Base-by-base conservation (phyloP, 1,284 basidiomycete genomes). In the Mycena citricolor region DNA sequence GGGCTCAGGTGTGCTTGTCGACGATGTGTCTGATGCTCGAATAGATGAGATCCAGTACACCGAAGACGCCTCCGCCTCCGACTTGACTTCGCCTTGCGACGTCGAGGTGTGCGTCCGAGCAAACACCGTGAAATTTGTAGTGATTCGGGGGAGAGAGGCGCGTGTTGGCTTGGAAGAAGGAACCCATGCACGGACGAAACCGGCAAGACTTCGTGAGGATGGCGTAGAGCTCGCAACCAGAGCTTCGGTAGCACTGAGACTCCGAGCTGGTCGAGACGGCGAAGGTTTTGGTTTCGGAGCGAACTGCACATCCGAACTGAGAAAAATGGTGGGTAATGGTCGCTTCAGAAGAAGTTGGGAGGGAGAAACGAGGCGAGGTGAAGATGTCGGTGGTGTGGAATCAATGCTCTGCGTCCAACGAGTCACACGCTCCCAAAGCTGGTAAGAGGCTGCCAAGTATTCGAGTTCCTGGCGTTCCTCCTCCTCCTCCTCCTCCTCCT, bases 181-280 rank as follows among this genome's bases (percentile, higher is more conserved):
- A 31, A 66, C 65, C 67, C 66, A 67, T 7, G 66, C 67, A 41
- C 62, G 66, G 30, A 68, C 62, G 35, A 67, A 61, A 37, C 56
- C 59, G 17, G 66, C 61, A 23, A 69, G 39, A 8, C 41, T 39
- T n/a, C 39, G 40, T n/a, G 42, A 55, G 26, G 64, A 58, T 19
- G 67, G 62, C 14, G 62, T 54, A 5, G 70, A 70, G 6, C 69
- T 71, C 7, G 68, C 63, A 40, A 70, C 51, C 32, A 67, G 65
- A 4, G 69, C 67, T 12, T 70, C 68, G 17, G 67, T 63, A 48
- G 25, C 40, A 54, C 54, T 38, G 42, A 22, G 39, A 52, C 44
- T 52, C 53, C 55, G 23, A 57, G 51, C 30, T 44, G 28, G 44
- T 5, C 42, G 44, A 40, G 41, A 58, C 40, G 36, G 53, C 10